Base-by-base conservation (phyloP, 768 basidiomycete species). In the Phylloporus sp. region DNA sequence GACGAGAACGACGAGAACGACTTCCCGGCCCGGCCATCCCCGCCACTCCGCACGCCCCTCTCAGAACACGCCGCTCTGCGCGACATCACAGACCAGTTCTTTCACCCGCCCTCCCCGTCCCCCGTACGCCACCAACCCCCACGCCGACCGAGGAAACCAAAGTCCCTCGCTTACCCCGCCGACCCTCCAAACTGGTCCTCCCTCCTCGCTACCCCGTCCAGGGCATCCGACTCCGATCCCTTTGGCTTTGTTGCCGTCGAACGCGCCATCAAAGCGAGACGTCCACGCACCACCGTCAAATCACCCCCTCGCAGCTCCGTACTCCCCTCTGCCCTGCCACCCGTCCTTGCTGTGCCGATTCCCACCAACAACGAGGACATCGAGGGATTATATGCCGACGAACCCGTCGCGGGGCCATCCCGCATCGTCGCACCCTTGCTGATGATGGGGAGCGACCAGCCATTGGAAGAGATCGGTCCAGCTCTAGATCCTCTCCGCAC, bases 211-310 rank as follows among this genome's bases (percentile, higher is more conserved):
- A 53, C 58, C 1, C 63, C 65, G 5, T 52, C 56, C 34, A 61
- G 37, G 4, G 40, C 56, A 7, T 63, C 61, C 18, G 64, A 61
- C 31, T 76, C 76, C 0, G 79, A 81, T 49, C 79, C 78, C 0
- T 81, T 81, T 49, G 80, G 79, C 0, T 80, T 81, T 50, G 66
- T 78, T 26, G 75, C 78, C 15, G 69, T 77, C 1, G 79, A 81
- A 57, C 69, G 68, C 41, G 75, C 71, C 39, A 58, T 80, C 50
- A 77, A 75, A 54, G 69, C 61, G 2, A 65, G 71, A 33, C 75
- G 76, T 6, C 32, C 40, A 42, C 50, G 54, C 18, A 20, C 34
- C 48, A 49, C 31, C 40, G 35, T 52, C 42, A 56, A 51, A 46
- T 57, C 58, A 6, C 56, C 55, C 22, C 57, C 53, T 31, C 70